These are phyloP conservation scores for Chenopodium formosanum DNA, from an alignment of 148 eudicot genomes.

Conservation along the genomic window DNA sequence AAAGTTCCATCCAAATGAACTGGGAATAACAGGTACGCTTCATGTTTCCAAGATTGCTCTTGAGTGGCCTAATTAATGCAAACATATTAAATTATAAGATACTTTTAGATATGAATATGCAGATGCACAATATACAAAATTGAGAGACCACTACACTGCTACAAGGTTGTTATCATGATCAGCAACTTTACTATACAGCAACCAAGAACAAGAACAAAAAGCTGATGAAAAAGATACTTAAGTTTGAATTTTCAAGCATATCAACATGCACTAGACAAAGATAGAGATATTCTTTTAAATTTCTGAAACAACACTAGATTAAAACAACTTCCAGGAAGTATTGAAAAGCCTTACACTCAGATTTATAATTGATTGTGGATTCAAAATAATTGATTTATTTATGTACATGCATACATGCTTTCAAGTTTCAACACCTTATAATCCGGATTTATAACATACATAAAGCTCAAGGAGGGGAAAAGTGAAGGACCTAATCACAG, in stretches of 20 bases:
- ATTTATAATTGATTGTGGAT: not conserved
- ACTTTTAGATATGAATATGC: not conserved
- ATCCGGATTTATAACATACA: not conserved
- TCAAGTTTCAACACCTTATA: not conserved
- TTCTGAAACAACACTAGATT: not conserved
- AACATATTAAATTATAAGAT: not conserved
- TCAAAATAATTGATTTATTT: not conserved
- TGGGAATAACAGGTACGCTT: conserved; percentile 90
- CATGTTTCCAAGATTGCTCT: conserved; percentile 82
- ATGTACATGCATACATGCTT: not conserved
- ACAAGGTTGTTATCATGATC: not conserved
- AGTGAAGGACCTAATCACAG: not conserved
- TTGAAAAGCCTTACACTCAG: not conserved
- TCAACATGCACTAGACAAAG: not conserved
- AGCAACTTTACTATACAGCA: not conserved
- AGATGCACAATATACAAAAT: not conserved
- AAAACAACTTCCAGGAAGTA: not conserved
- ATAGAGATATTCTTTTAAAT: not conserved
- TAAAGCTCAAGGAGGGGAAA: not conserved
- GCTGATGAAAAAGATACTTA: not conserved
- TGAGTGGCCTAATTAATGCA: conserved; percentile 52
- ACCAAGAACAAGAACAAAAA: not conserved
- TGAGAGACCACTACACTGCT: not conserved
- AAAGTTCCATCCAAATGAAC: conserved; percentile 86
- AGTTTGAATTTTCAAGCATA: not conserved